Percentiles rank a stretch among this genome's conserved stretches.
Evolutionary conservation across 345 rosid species (phyloP).

Genomic region (Pistacia atlantica): DNA sequence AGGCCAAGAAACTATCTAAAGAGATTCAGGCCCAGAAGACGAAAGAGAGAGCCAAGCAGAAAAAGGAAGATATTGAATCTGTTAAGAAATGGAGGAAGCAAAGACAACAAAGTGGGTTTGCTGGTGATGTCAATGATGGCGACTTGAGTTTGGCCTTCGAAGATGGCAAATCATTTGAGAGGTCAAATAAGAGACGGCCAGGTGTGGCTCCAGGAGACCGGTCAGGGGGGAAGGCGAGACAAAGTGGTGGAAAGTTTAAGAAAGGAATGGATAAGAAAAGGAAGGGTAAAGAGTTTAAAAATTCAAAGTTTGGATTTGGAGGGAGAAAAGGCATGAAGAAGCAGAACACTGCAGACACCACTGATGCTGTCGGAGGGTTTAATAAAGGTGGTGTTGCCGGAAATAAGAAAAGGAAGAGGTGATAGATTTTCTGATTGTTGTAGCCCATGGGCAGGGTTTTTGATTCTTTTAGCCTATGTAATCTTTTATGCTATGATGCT

Average conservation of each 20-base stretch:
- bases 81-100: conserved; percentile 92
- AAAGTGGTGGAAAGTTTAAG: conserved; percentile 32
- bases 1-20: conserved; percentile 72
- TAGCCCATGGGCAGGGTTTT: not conserved
- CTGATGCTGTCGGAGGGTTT: conserved; percentile 40
- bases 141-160: conserved; percentile 64
- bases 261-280: conserved; percentile 23
- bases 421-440: conserved; percentile 5
- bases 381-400: conserved; percentile 39
- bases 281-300: conserved; percentile 39
- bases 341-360: conserved; percentile 67
- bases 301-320: conserved; percentile 71
- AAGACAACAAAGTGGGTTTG: conserved; percentile 81
- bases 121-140: conserved; percentile 48
- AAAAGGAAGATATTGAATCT: conserved; percentile 67
- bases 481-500: not conserved
- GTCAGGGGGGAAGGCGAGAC: conserved; percentile 63
- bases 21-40: conserved; percentile 82
- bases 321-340: conserved; percentile 62
- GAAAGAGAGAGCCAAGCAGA: conserved; percentile 75
- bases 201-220: conserved; percentile 67
- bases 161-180: conserved; percentile 58
- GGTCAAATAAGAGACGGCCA: conserved; percentile 64
- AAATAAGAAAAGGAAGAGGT: conserved; percentile 64
- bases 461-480: conserved; percentile 3